Base-by-base conservation (phyloP, 2,329 filamentous ascomycete genomes). In the Neoarthrinium moseri region DNA sequence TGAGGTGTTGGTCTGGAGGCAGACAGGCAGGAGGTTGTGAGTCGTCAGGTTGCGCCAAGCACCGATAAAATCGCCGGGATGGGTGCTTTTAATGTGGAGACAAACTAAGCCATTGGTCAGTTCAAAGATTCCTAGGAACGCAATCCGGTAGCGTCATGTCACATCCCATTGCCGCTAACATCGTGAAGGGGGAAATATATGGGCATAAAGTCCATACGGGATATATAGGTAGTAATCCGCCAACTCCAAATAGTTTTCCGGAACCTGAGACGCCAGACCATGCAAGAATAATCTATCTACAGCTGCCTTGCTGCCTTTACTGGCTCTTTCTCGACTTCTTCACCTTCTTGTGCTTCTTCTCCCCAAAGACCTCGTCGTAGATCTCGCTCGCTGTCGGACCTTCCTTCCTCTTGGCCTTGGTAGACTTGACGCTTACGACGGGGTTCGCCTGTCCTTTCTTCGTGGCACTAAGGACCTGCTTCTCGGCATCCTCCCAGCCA, bases 381-480 rank as follows among this genome's bases (percentile, higher is more conserved):
- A 84, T 75, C 57, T 86, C 83, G 18, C 71, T 72, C 4, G 80
- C 82, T 13, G 77, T 80, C 47, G 66, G 66, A 7, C 56, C 57
- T 0, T 81, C 87, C 70, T 95, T 95, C 57, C 89, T 77, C 75
- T 94, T 92, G 52, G 68, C 57, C 68, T 91, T 89, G 47, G 73
- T 74, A n/a, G 83, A 81, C 75, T 91, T 94, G 45, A 97, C 82
- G 62, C 87, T 91, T 22, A 96, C 89, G 0, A 84, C 86, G 13
- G 76, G 75, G 58, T 76, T 81, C 38, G 74, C 71, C 41, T 78
- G 74, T 8, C 80, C 80, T 21, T 69, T 74, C 64, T 79, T 78
- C 32, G 72, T 58, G 2, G 79, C 78, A 45, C 65, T 75, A 17
- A 74, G 67, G 24, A 96, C 83, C 59, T 91, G 85, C 61, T 87